Conservation (phyloP, 2,329 filamentous ascomycete species). For the Fusarium transvaalense region DNA sequence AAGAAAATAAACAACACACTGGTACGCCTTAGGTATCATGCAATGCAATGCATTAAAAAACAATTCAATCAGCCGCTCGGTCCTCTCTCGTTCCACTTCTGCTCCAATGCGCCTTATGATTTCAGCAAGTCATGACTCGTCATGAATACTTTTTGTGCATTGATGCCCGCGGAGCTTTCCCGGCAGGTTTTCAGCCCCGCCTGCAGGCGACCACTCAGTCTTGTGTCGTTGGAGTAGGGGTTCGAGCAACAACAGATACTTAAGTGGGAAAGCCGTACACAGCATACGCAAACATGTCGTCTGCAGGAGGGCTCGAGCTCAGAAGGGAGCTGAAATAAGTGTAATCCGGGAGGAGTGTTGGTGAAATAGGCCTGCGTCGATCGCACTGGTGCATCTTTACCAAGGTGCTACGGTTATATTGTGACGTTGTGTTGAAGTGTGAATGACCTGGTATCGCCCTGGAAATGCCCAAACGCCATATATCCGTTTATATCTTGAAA, state of each 20-base stretch:
- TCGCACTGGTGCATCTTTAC: neutral
- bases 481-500: conserved; percentile 14
- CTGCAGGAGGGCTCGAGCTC: conserved; percentile 11
- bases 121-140: conserved; percentile 28
- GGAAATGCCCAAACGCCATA: conserved; percentile 6
- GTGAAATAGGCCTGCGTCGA: neutral
- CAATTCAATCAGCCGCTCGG: conserved; percentile 24
- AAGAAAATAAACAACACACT: conserved; percentile 23
- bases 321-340: conserved; percentile 1
- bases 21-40: conserved; percentile 45
- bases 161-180: conserved; percentile 4
- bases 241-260: neutral
- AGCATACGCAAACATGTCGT: conserved; percentile 11
- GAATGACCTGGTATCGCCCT: neutral
- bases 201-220: conserved; percentile 4
- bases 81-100: conserved; percentile 23
- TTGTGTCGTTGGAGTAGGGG: conserved; percentile 1
- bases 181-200: conserved; percentile 5
- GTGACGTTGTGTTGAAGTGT: conserved; percentile 4
- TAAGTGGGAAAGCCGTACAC: conserved; percentile 12
- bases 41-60: conserved; percentile 36
- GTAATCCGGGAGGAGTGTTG: conserved; percentile 11
- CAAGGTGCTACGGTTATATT: neutral
- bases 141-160: conserved; percentile 23
- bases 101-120: conserved; percentile 16